Conservation (phyloP, 1,284 basidiomycete genomes). For the Marasmius sp. region DNA sequence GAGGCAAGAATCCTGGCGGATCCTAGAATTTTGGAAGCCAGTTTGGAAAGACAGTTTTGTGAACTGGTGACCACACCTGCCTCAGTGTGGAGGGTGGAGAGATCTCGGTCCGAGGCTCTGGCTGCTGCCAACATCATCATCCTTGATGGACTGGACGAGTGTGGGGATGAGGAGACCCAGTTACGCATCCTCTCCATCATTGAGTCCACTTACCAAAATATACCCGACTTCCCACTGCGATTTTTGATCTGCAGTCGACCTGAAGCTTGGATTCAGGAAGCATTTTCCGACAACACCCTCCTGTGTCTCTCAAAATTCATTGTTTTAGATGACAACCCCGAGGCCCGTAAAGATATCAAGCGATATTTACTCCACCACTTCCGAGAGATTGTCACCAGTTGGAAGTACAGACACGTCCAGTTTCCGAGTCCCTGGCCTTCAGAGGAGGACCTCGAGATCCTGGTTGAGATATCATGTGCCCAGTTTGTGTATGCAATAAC, state of each 20-base stretch:
- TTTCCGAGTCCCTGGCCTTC: conserved; percentile 11
- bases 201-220: neutral
- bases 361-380: neutral
- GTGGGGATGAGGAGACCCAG: neutral
- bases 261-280: conserved; percentile 22
- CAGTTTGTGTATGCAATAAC: conserved; percentile 26
- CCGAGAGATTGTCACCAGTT: neutral
- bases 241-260: conserved; percentile 25
- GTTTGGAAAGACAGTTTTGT: conserved; percentile 1
- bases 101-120: neutral
- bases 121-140: neutral
- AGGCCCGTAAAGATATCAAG: no score
- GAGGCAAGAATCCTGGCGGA: neutral
- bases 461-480: conserved; percentile 21
- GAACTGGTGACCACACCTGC: neutral
- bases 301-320: no score
- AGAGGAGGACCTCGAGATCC: conserved; percentile 17
- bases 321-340: no score
- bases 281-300: no score
- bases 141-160: conserved; percentile 7
- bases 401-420: neutral
- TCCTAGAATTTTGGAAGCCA: neutral
- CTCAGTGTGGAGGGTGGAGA: no score
- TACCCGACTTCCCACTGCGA: conserved; percentile 16
- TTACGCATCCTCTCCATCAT: neutral